A percentile compares a stretch with the other conserved stretches of the same genome.
Evolutionary conservation across 2,329 filamentous ascomycete species (phyloP).

Genomic region (Chaetomium sp.): DNA sequence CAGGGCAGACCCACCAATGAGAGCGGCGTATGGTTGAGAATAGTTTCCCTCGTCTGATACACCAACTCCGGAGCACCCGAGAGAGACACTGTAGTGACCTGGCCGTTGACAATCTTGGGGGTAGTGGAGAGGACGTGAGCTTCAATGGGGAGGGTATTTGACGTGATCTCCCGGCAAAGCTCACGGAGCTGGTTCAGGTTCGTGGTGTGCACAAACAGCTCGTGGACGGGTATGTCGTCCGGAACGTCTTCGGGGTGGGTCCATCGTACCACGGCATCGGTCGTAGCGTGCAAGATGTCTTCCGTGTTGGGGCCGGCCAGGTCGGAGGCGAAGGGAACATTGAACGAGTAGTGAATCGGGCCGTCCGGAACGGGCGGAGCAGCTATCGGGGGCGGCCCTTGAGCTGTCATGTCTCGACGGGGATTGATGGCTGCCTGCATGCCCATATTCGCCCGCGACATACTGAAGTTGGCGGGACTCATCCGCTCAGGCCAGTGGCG

Average conservation of each 20-base stretch:
- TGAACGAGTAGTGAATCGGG: constrained; percentile 90
- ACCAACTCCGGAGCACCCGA: constrained; percentile 83
- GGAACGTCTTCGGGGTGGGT: constrained; percentile 83
- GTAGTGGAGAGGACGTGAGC: constrained; percentile 78
- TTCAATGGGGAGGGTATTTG: constrained; percentile 64
- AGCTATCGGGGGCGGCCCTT: constrained; percentile 50
- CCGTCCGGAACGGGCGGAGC: constrained; percentile 67
- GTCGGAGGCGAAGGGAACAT: constrained; percentile 90
- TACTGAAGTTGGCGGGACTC: constrained; percentile 57
- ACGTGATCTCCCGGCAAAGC: constrained; percentile 76
- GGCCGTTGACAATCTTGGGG: constrained; percentile 62
- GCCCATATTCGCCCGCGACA: constrained; percentile 51
- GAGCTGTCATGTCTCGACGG: constrained; percentile 50
- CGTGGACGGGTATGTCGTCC: constrained; percentile 77
- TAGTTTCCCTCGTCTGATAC: constrained; percentile 80
- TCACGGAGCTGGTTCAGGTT: constrained; percentile 75
- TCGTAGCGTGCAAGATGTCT: constrained; percentile 88
- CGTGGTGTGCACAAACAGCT: constrained; percentile 84
- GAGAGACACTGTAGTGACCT: constrained; percentile 82
- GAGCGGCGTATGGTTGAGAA: constrained; percentile 87
- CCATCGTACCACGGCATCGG: constrained; percentile 84
- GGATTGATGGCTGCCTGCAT: constrained; percentile 48
- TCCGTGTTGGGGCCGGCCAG: constrained; percentile 88
- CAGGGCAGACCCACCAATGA: constrained; percentile 63
- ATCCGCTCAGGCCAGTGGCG: constrained; percentile 66